Percentiles rank a stretch among this genome's conserved stretches.
phyloP scores from a whole-genome alignment of 2,329 filamentous ascomycete species.

The Cadophora luteo-olivacea region DNA sequence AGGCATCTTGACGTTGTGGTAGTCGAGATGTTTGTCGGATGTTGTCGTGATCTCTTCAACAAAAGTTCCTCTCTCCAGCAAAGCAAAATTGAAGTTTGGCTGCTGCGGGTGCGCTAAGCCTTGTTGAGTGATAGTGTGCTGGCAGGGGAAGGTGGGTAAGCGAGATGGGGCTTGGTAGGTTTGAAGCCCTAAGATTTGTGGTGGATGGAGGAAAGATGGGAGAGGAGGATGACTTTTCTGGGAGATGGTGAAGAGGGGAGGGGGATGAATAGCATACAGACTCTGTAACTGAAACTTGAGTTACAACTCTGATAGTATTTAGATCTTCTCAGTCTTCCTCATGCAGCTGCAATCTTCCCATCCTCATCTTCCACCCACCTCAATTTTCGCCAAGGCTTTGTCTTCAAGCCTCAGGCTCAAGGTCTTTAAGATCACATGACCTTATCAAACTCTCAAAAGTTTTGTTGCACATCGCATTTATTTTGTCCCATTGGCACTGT shows the following conservation, averaged over 20 bases:
- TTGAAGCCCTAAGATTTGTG: constrained; percentile 9
- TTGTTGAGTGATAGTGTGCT: background rate
- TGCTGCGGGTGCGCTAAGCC: background rate
- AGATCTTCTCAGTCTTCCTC: too few relatives aligned
- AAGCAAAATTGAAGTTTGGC: constrained; percentile 13
- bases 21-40: constrained; percentile 37
- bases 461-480: constrained; percentile 16
- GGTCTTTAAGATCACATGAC: background rate
- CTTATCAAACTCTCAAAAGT: background rate
- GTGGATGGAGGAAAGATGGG: background rate
- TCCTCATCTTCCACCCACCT: background rate
- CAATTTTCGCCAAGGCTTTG: background rate
- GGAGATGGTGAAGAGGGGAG: too few relatives aligned
- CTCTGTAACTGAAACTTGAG: too few relatives aligned
- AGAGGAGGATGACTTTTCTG: too few relatives aligned
- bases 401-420: background rate
- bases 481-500: background rate
- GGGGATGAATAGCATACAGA: too few relatives aligned
- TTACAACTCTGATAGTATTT: too few relatives aligned
- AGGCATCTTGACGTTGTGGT: constrained; percentile 66
- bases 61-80: background rate
- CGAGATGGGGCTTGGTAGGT: background rate
- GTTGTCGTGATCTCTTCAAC: constrained; percentile 30
- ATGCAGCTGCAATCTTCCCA: too few relatives aligned
- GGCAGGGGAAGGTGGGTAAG: background rate